These are phyloP conservation scores for Madurella mycetomatis DNA, from an alignment of 2,329 filamentous ascomycete genomes.

Conservation along the genomic window DNA sequence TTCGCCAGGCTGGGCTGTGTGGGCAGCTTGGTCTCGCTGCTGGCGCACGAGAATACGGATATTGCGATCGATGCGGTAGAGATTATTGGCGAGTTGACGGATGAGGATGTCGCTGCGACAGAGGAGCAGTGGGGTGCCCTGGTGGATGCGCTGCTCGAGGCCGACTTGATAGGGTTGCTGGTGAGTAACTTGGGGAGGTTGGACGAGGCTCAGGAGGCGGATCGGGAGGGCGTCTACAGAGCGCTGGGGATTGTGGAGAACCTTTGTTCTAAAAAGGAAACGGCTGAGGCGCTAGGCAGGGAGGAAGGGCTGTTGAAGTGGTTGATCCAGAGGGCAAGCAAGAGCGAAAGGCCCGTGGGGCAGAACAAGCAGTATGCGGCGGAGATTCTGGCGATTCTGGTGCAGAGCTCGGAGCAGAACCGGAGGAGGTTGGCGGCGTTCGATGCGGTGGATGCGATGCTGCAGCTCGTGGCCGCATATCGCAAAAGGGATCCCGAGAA, in stretches of 20 bases:
- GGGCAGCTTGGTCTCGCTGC: conserved; percentile 68
- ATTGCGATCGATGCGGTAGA: conserved; percentile 90
- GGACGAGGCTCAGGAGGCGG: conserved; percentile 67
- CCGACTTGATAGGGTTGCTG: conserved; percentile 69
- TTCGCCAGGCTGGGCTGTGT: conserved; percentile 72
- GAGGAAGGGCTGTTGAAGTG: conserved; percentile 67
- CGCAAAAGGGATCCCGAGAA: conserved; percentile 80
- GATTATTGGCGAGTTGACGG: conserved; percentile 84
- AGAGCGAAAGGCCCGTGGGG: conserved; percentile 61
- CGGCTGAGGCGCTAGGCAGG: conserved; percentile 67
- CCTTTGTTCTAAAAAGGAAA: conserved; percentile 64
- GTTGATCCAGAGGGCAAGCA: conserved; percentile 70
- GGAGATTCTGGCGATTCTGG: conserved; percentile 83
- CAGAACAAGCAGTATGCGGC: conserved; percentile 97
- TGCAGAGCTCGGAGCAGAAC: conserved; percentile 69
- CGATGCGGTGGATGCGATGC: conserved; percentile 71
- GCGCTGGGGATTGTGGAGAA: conserved; percentile 81
- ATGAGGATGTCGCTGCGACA: conserved; percentile 82
- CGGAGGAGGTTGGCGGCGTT: conserved; percentile 57
- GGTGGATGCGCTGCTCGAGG: conserved; percentile 61
- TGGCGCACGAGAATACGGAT: conserved; percentile 95
- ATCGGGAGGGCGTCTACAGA: conserved; percentile 83
- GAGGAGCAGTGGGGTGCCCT: conserved; percentile 76
- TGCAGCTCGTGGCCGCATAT: conserved; percentile 81
- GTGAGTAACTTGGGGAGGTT: conserved; percentile 75